Conservation (phyloP, 768 basidiomycete species). For the Trametes coccinea region DNA sequence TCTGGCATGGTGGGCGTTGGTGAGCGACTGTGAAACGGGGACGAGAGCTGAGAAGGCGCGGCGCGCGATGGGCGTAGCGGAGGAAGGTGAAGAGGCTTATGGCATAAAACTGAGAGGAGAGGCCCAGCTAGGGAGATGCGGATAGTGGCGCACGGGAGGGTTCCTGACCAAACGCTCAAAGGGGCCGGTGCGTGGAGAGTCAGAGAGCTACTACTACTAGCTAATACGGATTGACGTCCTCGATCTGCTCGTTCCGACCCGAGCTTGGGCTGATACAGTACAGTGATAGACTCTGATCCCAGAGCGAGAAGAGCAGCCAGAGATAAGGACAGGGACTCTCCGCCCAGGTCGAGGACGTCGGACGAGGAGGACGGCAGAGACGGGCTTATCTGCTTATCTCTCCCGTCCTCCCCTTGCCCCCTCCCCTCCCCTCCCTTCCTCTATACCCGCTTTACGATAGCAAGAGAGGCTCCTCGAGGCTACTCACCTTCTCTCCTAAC, state of each 20-base stretch:
- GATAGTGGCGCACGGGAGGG: slow-evolving; percentile 1
- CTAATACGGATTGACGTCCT: no score
- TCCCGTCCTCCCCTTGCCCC: neutral
- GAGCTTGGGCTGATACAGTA: no score
- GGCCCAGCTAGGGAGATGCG: neutral
- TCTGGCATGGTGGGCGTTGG: slow-evolving; percentile 20
- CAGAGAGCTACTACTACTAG: neutral
- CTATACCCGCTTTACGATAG: neutral
- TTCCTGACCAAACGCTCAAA: neutral
- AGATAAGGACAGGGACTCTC: neutral
- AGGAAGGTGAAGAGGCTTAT: neutral
- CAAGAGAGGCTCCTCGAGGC: slow-evolving; percentile 7
- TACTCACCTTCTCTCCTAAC: slow-evolving; percentile 17
- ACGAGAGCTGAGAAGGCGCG: no score
- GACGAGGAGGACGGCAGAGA: no score
- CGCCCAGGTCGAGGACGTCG: no score
- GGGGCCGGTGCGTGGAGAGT: neutral
- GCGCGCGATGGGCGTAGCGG: neutral
- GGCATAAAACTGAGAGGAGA: no score
- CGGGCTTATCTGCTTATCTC: slow-evolving; percentile 24
- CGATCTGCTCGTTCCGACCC: no score
- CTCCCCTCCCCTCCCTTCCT: neutral
- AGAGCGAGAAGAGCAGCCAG: no score
- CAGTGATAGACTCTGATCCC: no score
- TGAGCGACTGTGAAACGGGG: neutral